Evolutionary conservation across 192 early-diverging fungal species (phyloP), one percentile per base, ranked within the genome.

Genomic region (Coemansia sp.): DNA sequence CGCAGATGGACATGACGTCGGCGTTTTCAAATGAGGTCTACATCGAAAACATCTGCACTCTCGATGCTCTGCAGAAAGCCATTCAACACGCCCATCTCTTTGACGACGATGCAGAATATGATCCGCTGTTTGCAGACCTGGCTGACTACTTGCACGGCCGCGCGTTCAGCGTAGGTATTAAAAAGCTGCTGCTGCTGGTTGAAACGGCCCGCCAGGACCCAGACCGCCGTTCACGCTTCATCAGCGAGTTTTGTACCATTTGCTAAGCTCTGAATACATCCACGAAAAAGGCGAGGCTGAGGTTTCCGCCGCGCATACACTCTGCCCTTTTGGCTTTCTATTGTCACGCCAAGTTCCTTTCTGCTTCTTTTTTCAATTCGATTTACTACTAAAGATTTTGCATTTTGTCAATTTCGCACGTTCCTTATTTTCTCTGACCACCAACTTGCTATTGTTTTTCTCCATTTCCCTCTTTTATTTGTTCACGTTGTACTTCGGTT

Each of bases 201-300:
- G 97, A 97, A 66, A 96, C 93, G 85, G 92, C 95, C 4, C 76
- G 89, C 23, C 95, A 97, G 71, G 93, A 95, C 66, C 69, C 74
- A 11, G 69, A 80, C 58, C 66, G 63, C 40, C 55, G 60, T 36
- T 61, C 60, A 5, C 60, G 77, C 38, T 68, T 80, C 37, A 50
- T 68, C 21, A 61, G 55, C 20, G 72, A 80, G 54, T 61, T 80
- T 47, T 55, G 55, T 40, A 34, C 54, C 17, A 46, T 54, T 4
- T 79, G 67, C 60, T 79, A 69, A 48, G 31, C 7, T 34, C 31
- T 9, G 31, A 34, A 34, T 34, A 34, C 31, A 34, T 34, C 31
- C 3, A 34, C 31, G 31, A 34, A 34, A 34, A 34, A 34, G 31
- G 31, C 31, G 6, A 34, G 31, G 31, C 31, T 8, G 31, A 34